Conservation (phyloP, 176 grass and related monocot genomes). For the Ampelocalamus luodianensis region DNA sequence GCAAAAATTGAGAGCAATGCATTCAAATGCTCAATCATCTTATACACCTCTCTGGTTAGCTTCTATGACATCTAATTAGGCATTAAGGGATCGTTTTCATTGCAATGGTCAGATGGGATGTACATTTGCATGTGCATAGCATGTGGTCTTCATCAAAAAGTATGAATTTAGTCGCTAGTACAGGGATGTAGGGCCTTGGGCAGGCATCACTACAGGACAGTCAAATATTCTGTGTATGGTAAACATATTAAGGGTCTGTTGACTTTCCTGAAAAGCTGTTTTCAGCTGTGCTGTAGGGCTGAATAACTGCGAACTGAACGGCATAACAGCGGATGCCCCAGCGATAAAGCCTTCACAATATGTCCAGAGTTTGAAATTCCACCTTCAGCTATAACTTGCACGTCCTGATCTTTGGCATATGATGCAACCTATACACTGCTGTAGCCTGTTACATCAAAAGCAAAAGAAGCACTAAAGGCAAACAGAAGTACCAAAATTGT, state of each 20-base stretch:
- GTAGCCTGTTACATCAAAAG: constrained; percentile 66
- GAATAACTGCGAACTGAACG: too few species aligned
- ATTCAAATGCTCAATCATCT: not conserved
- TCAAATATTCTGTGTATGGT: not conserved
- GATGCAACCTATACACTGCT: constrained; percentile 94
- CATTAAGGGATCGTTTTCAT: constrained; percentile 9
- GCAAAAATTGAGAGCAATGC: not conserved
- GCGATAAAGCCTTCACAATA: constrained; percentile 86
- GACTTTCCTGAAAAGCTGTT: too few species aligned
- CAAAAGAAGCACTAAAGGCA: constrained; percentile 19
- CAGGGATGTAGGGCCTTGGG: not conserved
- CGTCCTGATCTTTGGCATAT: constrained; percentile 82
- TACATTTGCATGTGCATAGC: constrained; percentile 34
- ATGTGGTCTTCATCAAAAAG: not conserved
- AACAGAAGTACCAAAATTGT: not conserved
- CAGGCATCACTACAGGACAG: not conserved
- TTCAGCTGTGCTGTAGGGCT: too few species aligned
- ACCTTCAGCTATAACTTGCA: constrained; percentile 93
- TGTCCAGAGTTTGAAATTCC: too few species aligned
- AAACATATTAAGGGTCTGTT: constrained; percentile 27
- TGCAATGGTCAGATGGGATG: not conserved
- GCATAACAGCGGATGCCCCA: constrained; percentile 92
- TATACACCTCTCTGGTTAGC: constrained; percentile 7
- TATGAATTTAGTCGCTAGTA: not conserved
- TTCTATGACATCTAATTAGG: constrained; percentile 24